Evolutionary conservation across 768 basidiomycete species (phyloP).

Genomic region (Tricholoma matsutake): DNA sequence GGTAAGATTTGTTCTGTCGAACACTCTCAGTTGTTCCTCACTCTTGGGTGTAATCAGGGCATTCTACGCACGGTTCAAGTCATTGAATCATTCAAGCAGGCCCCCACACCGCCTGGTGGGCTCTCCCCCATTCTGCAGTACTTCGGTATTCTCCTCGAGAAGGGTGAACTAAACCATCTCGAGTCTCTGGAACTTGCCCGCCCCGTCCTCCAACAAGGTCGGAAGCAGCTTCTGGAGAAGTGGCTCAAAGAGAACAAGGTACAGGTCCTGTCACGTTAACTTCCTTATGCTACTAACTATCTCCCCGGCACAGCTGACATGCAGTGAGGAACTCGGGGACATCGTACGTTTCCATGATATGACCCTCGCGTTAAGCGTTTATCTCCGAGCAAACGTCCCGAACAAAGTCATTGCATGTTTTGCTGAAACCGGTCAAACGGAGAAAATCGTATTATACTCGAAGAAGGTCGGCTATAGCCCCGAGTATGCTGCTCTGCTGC

Average conservation of each 20-base stretch:
- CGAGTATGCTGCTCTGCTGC: conserved; percentile 88
- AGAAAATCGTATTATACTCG: conserved; percentile 96
- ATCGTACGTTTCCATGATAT: conserved; percentile 93
- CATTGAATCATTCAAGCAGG: conserved; percentile 96
- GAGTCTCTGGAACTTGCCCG: conserved; percentile 95
- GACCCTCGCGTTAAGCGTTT: conserved; percentile 96
- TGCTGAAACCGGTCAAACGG: conserved; percentile 96
- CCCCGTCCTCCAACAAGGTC: conserved; percentile 92
- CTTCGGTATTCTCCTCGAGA: conserved; percentile 97
- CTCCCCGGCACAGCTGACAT: conserved; percentile 69
- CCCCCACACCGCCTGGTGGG: conserved; percentile 86
- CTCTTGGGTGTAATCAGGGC: conserved; percentile 46
- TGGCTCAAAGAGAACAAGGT: conserved; percentile 99
- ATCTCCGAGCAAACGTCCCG: conserved; percentile 94
- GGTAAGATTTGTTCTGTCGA: conserved; percentile 41
- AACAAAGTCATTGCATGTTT: conserved; percentile 99
- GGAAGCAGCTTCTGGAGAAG: conserved; percentile 96
- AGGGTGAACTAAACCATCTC: conserved; percentile 94
- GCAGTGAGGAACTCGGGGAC: conserved; percentile 97
- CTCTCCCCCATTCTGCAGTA: conserved; percentile 97
- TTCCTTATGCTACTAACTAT: background rate
- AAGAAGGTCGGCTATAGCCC: conserved; percentile 96
- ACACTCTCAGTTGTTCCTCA: background rate
- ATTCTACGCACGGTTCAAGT: conserved; percentile 93
- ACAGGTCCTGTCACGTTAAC: conserved; percentile 7